These are phyloP conservation scores for Neonectria hederae DNA, from an alignment of 2,329 filamentous ascomycete genomes.

Conservation along the genomic window DNA sequence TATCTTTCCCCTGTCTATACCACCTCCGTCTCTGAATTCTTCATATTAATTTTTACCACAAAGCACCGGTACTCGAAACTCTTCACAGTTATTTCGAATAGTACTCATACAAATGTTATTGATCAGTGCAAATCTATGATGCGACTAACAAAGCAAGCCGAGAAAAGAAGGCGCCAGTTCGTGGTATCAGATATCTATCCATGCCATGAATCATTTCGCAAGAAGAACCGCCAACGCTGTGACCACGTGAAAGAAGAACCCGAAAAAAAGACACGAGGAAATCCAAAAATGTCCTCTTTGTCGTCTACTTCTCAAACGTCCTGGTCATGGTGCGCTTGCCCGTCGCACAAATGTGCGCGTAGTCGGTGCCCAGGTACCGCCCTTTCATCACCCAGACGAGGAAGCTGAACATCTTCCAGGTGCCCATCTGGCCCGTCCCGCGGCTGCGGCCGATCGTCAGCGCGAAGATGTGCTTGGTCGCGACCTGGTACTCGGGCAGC, in stretches of 20 bases:
- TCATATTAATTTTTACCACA: neutral
- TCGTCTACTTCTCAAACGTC: constrained; percentile 45
- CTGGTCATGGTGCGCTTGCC: constrained; percentile 47
- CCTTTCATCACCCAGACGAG: constrained; percentile 53
- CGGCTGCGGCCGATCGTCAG: constrained; percentile 53
- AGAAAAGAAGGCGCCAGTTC: neutral
- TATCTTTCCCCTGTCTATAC: neutral
- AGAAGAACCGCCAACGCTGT: constrained; percentile 8
- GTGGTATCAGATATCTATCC: constrained; percentile 21
- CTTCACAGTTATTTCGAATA: neutral
- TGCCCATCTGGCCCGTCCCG: constrained; percentile 51
- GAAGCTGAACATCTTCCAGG: constrained; percentile 50
- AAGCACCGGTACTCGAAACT: neutral
- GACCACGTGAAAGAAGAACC: neutral
- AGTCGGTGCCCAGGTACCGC: constrained; percentile 49
- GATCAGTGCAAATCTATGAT: neutral
- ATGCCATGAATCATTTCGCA: constrained; percentile 1
- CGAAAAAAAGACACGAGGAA: neutral
- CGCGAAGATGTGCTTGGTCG: constrained; percentile 45
- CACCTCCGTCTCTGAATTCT: neutral
- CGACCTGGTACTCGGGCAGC: constrained; percentile 45
- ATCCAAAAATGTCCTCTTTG: neutral
- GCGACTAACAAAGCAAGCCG: neutral
- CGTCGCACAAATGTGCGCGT: constrained; percentile 42
- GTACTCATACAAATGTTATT: neutral